Evolutionary conservation across 116 monocot species (phyloP), one percentile per base, ranked within the genome.

Genomic region (Trichopus zeylanicus): DNA sequence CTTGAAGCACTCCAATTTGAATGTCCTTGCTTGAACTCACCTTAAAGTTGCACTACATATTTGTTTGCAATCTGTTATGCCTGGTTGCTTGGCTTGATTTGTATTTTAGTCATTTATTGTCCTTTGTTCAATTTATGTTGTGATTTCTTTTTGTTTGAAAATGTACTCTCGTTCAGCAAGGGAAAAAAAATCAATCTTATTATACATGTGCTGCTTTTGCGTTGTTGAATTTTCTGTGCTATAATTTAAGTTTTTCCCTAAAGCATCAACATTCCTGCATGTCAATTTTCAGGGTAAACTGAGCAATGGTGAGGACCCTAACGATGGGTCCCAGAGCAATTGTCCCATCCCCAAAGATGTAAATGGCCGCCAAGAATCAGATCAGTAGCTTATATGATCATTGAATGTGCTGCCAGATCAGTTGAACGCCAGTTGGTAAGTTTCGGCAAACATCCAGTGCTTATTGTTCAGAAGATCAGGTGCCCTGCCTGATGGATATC

Each of bases 261-360:
- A 35, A 59, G 19, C 16, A 16, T 59, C 31, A 22, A 0, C 12
- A 31, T 32, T 21, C 16, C 12, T 11, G 16, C 28, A 3, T 42
- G 21, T 49, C 49, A 24, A 49, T 20, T 28, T 56, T 2, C 73
- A 82, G 82, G 63, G 70, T 12, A 87, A 79, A 66, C 30, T 48
- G 31, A 70, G 18, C 66, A 79, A 57, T 53, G 5, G 24, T 0
- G 73, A 73, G 48, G 82, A 75, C 47, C 24, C 78, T 37, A 51
- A 9, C 5, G 72, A 78, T 31, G 48, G 6, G 3, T 11, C 37
- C 23, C 60, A 7, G 66, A 61, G 46, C 73, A 73, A 1, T 37
- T 48, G 20, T 48, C 31, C 16, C 78, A 67, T 21, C 2, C n/a
- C 31, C 20, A 51, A 66, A 53, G 72, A 55, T 23, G 38, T 31